These are phyloP conservation scores for Candida sp. DNA, from an alignment of 1,139 yeast species.

Conservation along the genomic window DNA sequence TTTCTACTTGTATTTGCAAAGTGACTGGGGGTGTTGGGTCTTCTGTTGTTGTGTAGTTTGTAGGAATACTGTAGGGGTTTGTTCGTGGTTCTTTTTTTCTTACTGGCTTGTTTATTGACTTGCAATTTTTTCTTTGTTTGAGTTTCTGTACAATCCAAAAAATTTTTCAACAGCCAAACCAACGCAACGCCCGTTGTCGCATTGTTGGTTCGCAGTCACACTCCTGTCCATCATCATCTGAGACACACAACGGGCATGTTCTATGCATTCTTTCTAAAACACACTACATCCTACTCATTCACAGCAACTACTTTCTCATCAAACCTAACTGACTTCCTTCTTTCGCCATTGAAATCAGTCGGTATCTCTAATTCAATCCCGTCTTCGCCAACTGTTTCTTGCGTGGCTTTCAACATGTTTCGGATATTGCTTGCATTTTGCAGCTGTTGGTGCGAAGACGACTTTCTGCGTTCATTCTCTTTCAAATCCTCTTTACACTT, in stretches of 20 bases:
- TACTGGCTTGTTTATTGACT: neutral
- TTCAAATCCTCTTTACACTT: constrained; percentile 66
- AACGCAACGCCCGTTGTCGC: constrained; percentile 1
- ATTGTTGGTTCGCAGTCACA: neutral
- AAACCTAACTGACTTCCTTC: constrained; percentile 77
- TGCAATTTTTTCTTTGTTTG: neutral
- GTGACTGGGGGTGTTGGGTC: neutral
- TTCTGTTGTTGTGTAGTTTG: neutral
- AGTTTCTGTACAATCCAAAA: neutral
- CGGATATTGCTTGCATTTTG: constrained; percentile 41
- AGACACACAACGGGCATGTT: neutral
- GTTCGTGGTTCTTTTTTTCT: neutral
- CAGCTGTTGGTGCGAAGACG: constrained; percentile 28
- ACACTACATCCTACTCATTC: constrained; percentile 15
- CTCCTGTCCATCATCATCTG: neutral
- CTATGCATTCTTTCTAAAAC: neutral
- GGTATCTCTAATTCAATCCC: constrained; percentile 57
- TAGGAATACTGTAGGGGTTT: neutral
- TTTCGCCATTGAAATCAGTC: constrained; percentile 36
- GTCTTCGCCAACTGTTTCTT: constrained; percentile 38
- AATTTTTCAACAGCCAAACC: neutral
- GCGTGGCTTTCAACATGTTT: constrained; percentile 45
- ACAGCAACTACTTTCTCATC: constrained; percentile 58
- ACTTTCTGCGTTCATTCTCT: constrained; percentile 39
- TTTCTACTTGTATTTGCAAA: too few species aligned